Evolutionary conservation across 768 basidiomycete species (phyloP), one percentile per base, ranked within the genome.

Genomic region (Sarcodon aspratus): DNA sequence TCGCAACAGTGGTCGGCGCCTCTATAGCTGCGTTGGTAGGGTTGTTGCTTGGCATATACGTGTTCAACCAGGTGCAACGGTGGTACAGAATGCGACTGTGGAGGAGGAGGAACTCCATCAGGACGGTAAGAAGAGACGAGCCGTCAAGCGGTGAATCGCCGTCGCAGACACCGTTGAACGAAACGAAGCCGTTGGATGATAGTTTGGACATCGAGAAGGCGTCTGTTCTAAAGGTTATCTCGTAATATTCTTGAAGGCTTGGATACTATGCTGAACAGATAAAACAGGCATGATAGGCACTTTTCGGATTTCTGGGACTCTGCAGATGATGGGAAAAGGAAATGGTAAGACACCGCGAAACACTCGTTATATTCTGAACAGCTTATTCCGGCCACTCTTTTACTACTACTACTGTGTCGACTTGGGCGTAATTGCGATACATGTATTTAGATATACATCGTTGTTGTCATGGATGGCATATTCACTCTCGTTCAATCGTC

Each of bases 181-280:
- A 69, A n/a, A 52, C 64, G 8, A 64, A 72, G 33, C 59, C 84
- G 38, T 64, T 62, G 45, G 62, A 68, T 44, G 62, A 67, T 33
- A 76, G 76, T 11, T 88, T 88, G 52, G 49, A 49, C 36, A 50
- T 70, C 10, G 72, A 73, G 36, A 66, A 69, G 45, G 61, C 68
- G 45, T 63, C 62, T 9, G 68, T 27, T 27, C 21, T 27, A 27
- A 27, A 27, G 21, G 21, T 27, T 27, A 27, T 27, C 21, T 27
- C 21, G 21, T 27, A 27, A 27, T 27, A n/a, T 27, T 27, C 21
- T 27, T 65, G 42, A 73, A 56, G 35, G 56, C 79, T n/a, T 83
- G 83, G 1, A 51, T 85, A 6, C 62, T 76, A 31, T 58, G 68
- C 34, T 86, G 85, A 85, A 74, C 72, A 53, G 55, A 76, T 33